Conservation (phyloP, 2,329 filamentous ascomycete genomes). For the Cercospora sp. region DNA sequence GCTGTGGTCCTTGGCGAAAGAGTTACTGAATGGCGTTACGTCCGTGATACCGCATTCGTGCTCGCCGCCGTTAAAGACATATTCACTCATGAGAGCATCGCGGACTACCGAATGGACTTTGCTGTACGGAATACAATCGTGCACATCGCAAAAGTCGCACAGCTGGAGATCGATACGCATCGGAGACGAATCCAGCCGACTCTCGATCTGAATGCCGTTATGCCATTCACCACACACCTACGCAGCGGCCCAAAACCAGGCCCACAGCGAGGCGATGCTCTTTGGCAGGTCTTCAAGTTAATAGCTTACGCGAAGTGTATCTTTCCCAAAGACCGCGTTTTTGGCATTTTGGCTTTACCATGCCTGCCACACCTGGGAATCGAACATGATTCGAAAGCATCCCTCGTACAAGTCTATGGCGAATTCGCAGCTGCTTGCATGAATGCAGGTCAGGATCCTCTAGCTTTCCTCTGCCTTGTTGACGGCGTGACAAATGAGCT, state of each 20-base stretch:
- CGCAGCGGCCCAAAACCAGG: neutral
- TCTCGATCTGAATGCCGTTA: neutral
- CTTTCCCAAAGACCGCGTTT: neutral
- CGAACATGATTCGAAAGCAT: neutral
- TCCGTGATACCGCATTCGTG: neutral
- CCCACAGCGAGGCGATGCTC: neutral
- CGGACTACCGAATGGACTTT: neutral
- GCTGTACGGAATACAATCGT: neutral
- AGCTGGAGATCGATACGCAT: neutral
- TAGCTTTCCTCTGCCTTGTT: neutral
- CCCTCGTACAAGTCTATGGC: neutral
- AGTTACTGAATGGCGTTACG: neutral
- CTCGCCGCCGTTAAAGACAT: neutral
- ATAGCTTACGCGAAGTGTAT: neutral
- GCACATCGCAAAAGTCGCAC: neutral
- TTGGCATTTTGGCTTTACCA: neutral
- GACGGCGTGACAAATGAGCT: neutral
- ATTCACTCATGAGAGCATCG: neutral
- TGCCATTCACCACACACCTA: neutral
- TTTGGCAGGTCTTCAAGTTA: neutral
- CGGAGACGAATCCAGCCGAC: neutral
- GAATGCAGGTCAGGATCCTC: neutral
- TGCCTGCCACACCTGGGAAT: neutral
- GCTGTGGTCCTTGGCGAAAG: neutral
- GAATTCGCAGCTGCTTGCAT: neutral